Conservation (phyloP, 78 protist species). For the Dictyostelium brefeldianum region DNA sequence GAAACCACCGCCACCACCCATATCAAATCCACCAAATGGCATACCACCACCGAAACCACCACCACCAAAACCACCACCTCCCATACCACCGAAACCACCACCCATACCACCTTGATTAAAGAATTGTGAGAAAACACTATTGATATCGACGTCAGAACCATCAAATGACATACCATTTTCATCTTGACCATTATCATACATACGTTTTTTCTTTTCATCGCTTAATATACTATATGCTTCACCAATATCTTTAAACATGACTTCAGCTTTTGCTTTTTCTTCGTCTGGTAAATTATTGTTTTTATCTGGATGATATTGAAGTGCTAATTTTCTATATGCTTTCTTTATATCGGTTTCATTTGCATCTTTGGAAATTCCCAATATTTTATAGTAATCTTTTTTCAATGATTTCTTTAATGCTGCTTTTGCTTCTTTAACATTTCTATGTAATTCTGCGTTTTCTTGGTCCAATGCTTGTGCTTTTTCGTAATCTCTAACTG, state of each 20-base stretch:
- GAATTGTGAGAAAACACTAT: slow-evolving; percentile 54
- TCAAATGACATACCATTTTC: slow-evolving; percentile 75
- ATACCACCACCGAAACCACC: slow-evolving; percentile 52
- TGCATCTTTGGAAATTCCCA: slow-evolving; percentile 80
- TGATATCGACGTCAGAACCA: slow-evolving; percentile 51
- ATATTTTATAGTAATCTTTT: slow-evolving; percentile 88
- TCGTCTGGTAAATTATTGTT: slow-evolving; percentile 54
- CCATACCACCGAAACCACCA: slow-evolving; percentile 44
- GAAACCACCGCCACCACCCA: slow-evolving; percentile 54
- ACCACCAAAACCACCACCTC: slow-evolving; percentile 58
- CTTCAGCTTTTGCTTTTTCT: slow-evolving; percentile 74
- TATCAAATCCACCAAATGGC: background rate
- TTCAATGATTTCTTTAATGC: slow-evolving; percentile 71
- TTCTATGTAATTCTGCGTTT: slow-evolving; percentile 23
- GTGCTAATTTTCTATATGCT: slow-evolving; percentile 87
- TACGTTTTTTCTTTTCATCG: slow-evolving; percentile 77
- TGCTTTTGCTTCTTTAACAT: slow-evolving; percentile 72
- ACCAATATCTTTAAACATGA: slow-evolving; percentile 85
- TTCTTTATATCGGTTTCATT: slow-evolving; percentile 85
- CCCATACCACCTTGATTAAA: slow-evolving; percentile 72
- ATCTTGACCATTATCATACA: slow-evolving; percentile 86
- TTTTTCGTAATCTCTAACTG: slow-evolving; percentile 83
- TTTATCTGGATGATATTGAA: slow-evolving; percentile 90
- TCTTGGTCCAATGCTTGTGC: slow-evolving; percentile 60
- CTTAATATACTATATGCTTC: slow-evolving; percentile 88